Base-by-base conservation (phyloP, 371 early-diverging fungal species). In the Polyrhizophydium stewartii region DNA sequence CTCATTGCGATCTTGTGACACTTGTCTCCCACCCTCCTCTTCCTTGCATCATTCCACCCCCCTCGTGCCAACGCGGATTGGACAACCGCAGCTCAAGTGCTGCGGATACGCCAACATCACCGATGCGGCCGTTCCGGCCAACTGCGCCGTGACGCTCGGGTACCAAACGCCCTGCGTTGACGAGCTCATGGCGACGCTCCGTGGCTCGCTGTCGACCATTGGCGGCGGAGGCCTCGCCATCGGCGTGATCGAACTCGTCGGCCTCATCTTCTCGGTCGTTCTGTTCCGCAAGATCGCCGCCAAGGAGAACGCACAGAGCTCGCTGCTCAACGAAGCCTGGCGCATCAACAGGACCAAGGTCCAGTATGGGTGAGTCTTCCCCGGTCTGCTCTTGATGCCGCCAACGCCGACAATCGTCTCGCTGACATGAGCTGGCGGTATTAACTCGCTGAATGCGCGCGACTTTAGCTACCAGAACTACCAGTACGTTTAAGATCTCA, bases 321-420 rank as follows among this genome's bases (percentile, higher is more conserved):
- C 63, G 17, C 56, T 80, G 50, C 33, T 80, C 62, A 77, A 75
- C 53, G 81, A 80, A 58, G 75, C 81, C 3, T 80, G 81, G 81
- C 60, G 81, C 49, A 73, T 80, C 56, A 80, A 80, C 60, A 56
- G 81, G 30, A 69, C 66, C 59, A 80, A 80, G 63, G 72, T 80
- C 25, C 74, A 74, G 55, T 80, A 80, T 58, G 81, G 81, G 56
- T 74, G n/a, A 43, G 43, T 43, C 17, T 17, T 43, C 43, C n/a
- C n/a, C n/a, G n/a, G n/a, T n/a, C n/a, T n/a, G n/a, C n/a, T n/a
- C n/a, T n/a, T n/a, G n/a, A n/a, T n/a, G n/a, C n/a, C n/a, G n/a
- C n/a, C n/a, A n/a, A n/a, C n/a, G n/a, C n/a, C n/a, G n/a, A n/a
- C n/a, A n/a, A n/a, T n/a, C n/a, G n/a, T n/a, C n/a, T n/a, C n/a